Base-by-base conservation (phyloP, 306 rosid genomes). In the Boehmeria nivea region DNA sequence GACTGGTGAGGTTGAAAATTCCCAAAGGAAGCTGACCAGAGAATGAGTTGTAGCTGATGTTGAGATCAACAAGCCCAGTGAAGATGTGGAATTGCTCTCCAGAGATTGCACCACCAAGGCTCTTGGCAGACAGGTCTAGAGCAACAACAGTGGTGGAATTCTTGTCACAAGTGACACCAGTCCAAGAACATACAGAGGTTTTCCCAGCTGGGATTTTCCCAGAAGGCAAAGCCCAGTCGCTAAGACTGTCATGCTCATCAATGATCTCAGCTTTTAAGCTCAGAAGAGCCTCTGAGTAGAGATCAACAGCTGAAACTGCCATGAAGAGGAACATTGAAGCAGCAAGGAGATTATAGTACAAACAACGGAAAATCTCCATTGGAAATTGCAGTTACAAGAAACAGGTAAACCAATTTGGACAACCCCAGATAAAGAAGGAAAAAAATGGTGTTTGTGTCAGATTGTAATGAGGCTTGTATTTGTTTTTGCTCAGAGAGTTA, bases 171-270 rank as follows among this genome's bases (percentile, higher is more conserved):
- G 69, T 74, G 79, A 87, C 76, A 3, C 96, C 95, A 6, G 83
- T 61, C 98, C 98, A 91, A 62, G 88, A 87, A 76, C 98, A 91
- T 15, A 85, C 84, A 64, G 63, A 66, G 60, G 72, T 57, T 70
- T 83, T 76, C 43, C 56, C 80, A 6, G 73, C 19, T 64, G 67
- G 64, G 75, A 69, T 79, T 27, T 19, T 47, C 63, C 51, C 78
- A 51, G 74, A n/a, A 54, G 81, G 71, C 12, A 76, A 59, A 24
- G 48, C n/a, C 98, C 98, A 91, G 50, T 87, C 83, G 26, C 76
- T 66, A 56, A 91, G 78, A 43, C 68, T 80, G 51, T 62, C 75
- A 48, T 68, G 38, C 59, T 64, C 60, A 65, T 87, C 87, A 19
- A 48, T 46, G 51, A 91, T 71, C 61, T 87, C 98, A 54, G 85